A percentile compares a stretch with the other conserved stretches of the same genome.
phyloP scores from a whole-genome alignment of 1,139 yeast species.

The Candida sanyaensis region DNA sequence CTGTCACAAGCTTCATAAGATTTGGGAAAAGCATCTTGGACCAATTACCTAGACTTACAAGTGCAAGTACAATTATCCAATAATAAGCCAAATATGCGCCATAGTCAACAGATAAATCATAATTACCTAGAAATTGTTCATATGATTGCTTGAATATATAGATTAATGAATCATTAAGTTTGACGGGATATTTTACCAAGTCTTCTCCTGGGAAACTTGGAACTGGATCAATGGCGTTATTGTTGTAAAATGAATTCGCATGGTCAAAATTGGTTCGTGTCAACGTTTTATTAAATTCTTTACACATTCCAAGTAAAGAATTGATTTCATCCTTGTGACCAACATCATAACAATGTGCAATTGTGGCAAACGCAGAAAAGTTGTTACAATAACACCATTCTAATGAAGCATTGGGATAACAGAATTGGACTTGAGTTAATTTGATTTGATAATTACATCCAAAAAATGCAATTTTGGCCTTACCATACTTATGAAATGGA shows the following conservation, averaged over 20 bases:
- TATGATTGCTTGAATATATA: conserved; percentile 24
- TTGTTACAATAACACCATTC: conserved; percentile 31
- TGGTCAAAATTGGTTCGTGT: conserved; percentile 29
- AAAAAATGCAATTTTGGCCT: conserved; percentile 29
- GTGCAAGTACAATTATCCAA: conserved; percentile 30
- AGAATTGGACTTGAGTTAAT: conserved; percentile 24
- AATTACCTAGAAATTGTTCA: conserved; percentile 42
- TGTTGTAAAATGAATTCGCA: conserved; percentile 37
- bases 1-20: conserved; percentile 20
- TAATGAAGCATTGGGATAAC: conserved; percentile 17
- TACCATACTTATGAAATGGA: conserved; percentile 34
- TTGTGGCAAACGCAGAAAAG: conserved; percentile 40
- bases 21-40: conserved; percentile 28
- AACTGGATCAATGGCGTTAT: conserved; percentile 2
- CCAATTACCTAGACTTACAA: conserved; percentile 36
- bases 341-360: conserved; percentile 34
- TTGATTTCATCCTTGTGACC: conserved; percentile 26
- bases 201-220: conserved; percentile 22
- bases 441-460: conserved; percentile 33
- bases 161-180: conserved; percentile 20
- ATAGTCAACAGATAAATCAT: conserved; percentile 35
- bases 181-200: conserved; percentile 25
- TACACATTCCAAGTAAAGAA: conserved; percentile 30
- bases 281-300: conserved; percentile 25
- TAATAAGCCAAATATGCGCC: conserved; percentile 31